phyloP scores from a whole-genome alignment of 129 eudicot genomes.

The Sambucus nigra region DNA sequence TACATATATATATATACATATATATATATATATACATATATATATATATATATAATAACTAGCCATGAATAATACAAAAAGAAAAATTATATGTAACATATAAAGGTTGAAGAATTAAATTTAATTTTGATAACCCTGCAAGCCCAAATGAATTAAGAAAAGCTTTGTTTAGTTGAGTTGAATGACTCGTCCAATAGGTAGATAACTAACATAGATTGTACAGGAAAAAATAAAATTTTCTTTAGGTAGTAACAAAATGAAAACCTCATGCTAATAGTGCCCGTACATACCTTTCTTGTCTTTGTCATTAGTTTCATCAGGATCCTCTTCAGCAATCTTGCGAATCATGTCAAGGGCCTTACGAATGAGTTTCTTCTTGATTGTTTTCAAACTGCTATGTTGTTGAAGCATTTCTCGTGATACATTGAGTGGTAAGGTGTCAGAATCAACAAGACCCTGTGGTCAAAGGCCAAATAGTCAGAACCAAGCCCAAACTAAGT shows the following conservation, averaged over 20 bases:
- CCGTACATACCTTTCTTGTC: conserved; percentile 53
- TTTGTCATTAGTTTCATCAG: conserved; percentile 68
- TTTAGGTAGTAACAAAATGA: not conserved
- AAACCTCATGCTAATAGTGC: too few species aligned
- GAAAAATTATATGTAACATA: too few species aligned
- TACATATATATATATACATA: too few species aligned
- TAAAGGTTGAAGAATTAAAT: too few species aligned
- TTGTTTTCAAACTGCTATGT: conserved; percentile 90
- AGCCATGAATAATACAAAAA: too few species aligned
- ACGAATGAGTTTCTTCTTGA: conserved; percentile 87
- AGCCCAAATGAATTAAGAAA: too few species aligned
- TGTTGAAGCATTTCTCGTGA: conserved; percentile 99
- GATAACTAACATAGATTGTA: not conserved
- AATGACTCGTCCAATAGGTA: not conserved
- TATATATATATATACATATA: too few species aligned
- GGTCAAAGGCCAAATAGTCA: conserved; percentile 11
- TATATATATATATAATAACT: too few species aligned
- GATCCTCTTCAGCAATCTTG: conserved; percentile 94
- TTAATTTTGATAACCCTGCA: too few species aligned
- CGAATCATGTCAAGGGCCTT: conserved; percentile 99
- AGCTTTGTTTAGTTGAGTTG: not conserved
- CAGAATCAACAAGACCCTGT: conserved; percentile 99
- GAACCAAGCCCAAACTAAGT: conserved; percentile 4
- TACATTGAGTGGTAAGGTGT: conserved; percentile 85
- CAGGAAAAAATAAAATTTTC: too few species aligned